Percentiles rank a stretch among this genome's conserved stretches.
Evolutionary conservation across 257 asterid species (phyloP).

Genomic region (Rhazya stricta): DNA sequence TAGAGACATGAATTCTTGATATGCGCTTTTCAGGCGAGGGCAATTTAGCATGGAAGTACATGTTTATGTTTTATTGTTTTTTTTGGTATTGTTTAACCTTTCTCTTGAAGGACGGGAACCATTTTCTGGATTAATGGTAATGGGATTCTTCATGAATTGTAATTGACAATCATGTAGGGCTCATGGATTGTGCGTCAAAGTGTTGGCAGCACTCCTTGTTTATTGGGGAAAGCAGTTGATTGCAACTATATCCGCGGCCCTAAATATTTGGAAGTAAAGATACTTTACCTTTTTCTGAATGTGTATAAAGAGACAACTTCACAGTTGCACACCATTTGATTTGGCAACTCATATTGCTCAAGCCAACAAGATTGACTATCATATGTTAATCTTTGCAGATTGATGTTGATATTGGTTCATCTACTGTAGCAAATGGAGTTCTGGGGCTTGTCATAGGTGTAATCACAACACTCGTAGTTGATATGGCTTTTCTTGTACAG

Average conservation of each 20-base stretch:
- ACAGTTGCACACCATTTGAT: background rate
- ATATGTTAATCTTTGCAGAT: slow-evolving; percentile 40
- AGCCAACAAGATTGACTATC: background rate
- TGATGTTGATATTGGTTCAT: slow-evolving; percentile 94
- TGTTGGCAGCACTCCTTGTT: slow-evolving; percentile 98
- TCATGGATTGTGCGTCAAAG: slow-evolving; percentile 99
- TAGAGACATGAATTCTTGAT: background rate
- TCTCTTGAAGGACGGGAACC: background rate
- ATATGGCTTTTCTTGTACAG: slow-evolving; percentile 99
- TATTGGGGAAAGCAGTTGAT: slow-evolving; percentile 94
- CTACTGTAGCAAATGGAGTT: slow-evolving; percentile 97
- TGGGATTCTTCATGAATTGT: background rate
- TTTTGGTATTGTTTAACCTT: background rate
- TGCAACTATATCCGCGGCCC: slow-evolving; percentile 89
- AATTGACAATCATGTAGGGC: slow-evolving; percentile 44
- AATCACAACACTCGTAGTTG: slow-evolving; percentile 83
- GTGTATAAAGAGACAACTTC: background rate
- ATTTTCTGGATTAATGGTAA: background rate
- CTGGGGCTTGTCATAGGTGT: slow-evolving; percentile 95
- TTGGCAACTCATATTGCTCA: background rate
- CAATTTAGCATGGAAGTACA: background rate
- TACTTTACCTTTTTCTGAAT: slow-evolving; percentile 8
- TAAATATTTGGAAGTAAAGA: slow-evolving; percentile 73
- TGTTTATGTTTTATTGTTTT: background rate
- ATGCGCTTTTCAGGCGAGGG: background rate